Conservation (phyloP, 768 basidiomycete genomes). For the Pleurotus ostreatus region DNA sequence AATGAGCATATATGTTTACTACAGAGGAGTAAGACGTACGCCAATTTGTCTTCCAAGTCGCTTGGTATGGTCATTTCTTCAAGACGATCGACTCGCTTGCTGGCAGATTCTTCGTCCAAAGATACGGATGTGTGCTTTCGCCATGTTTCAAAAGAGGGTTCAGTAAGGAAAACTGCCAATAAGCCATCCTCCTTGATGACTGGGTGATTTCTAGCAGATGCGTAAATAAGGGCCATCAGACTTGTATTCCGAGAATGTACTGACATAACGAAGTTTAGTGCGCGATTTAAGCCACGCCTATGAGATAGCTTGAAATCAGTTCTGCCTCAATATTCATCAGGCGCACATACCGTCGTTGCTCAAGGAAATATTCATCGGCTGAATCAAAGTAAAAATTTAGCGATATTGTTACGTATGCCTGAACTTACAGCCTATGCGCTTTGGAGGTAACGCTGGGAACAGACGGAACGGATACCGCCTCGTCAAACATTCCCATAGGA, state of each 20-base stretch:
- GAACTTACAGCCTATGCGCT: constrained; percentile 75
- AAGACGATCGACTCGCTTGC: constrained; percentile 71
- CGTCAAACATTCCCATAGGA: constrained; percentile 81
- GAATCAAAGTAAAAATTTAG: constrained; percentile 12
- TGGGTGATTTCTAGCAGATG: constrained; percentile 75
- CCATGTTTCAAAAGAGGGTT: constrained; percentile 84
- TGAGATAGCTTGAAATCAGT: not conserved
- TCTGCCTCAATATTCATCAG: no score
- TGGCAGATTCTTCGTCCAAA: constrained; percentile 83
- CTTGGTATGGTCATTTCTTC: constrained; percentile 94
- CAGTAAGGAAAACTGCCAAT: constrained; percentile 75
- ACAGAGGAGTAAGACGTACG: constrained; percentile 35
- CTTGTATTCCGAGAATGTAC: constrained; percentile 12
- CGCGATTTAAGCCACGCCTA: constrained; percentile 78
- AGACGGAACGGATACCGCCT: constrained; percentile 93
- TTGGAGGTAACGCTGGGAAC: constrained; percentile 84
- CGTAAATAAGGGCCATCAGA: not conserved
- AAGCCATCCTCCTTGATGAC: constrained; percentile 85
- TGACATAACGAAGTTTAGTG: constrained; percentile 53
- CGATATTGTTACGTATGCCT: not conserved
- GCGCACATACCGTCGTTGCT: constrained; percentile 68
- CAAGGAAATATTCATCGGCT: constrained; percentile 89
- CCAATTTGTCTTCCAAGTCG: constrained; percentile 87
- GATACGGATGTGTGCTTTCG: constrained; percentile 73
- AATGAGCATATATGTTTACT: not conserved